phyloP scores from a whole-genome alignment of 2,329 filamentous ascomycete species.

The Nemania sp. region DNA sequence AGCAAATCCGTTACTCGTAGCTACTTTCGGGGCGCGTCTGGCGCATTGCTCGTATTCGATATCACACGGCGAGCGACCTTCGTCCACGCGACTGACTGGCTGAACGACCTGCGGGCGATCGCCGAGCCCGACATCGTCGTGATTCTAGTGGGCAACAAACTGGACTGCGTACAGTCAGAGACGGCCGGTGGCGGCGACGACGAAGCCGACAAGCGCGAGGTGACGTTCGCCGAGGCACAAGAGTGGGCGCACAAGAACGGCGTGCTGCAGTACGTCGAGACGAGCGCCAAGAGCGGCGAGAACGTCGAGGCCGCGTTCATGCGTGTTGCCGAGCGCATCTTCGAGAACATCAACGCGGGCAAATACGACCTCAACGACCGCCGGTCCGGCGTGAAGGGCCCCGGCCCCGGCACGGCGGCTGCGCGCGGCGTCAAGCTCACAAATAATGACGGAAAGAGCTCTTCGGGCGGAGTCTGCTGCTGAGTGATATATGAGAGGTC shows the following conservation, averaged over 20 bases:
- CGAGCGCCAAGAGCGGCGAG: conserved; percentile 91
- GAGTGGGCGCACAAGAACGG: conserved; percentile 87
- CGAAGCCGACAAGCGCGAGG: conserved; percentile 62
- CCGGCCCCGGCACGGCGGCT: conserved; percentile 54
- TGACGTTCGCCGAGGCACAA: conserved; percentile 80
- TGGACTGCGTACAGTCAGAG: conserved; percentile 66
- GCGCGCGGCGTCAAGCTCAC: conserved; percentile 51
- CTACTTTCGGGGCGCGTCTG: conserved; percentile 81
- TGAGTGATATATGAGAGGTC: conserved; percentile 1
- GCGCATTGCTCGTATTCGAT: conserved; percentile 86
- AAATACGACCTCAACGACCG: conserved; percentile 94
- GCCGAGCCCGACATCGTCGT: conserved; percentile 95
- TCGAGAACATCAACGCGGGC: conserved; percentile 93
- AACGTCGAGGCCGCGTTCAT: conserved; percentile 93
- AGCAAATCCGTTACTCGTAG: conserved; percentile 87
- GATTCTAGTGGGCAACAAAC: conserved; percentile 93
- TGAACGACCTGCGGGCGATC: conserved; percentile 90
- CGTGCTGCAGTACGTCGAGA: conserved; percentile 93
- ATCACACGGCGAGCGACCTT: conserved; percentile 87
- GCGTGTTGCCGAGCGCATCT: conserved; percentile 92
- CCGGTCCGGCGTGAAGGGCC: conserved; percentile 84
- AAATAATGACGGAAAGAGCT: conserved; percentile 43
- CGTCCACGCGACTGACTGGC: conserved; percentile 86
- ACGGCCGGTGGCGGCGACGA: conserved; percentile 38
- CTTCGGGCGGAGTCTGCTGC: conserved; percentile 53